Evolutionary conservation across 2,329 filamentous ascomycete genomes (phyloP), one percentile per base, ranked within the genome.

Genomic region (Teratosphaeria pseudoeucalypti): DNA sequence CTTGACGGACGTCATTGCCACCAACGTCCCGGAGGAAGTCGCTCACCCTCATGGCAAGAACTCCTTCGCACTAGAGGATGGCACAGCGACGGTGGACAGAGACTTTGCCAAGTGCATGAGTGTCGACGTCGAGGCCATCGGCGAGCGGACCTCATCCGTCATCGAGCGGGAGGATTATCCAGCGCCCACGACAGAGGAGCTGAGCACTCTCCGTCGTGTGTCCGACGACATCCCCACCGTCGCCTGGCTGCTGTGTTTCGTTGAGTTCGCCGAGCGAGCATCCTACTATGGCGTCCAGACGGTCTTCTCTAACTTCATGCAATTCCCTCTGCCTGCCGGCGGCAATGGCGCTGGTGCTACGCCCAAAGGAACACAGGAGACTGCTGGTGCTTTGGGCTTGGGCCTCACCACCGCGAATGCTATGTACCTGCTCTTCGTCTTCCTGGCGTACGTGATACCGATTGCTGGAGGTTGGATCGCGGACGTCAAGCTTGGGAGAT

Each of bases 261-360:
- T 85, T 49, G 83, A 85, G 63, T 81, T 85, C 61, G 81, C 80
- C 58, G 83, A 86, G 67, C 75, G 83, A 58, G 82, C 82, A 2
- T 84, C 82, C 0, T 85, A 82, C 74, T 84, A 84, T 66, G 83
- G 82, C 61, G 52, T 47, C 2, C 34, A 80, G 62, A 79, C 78
- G 0, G 72, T 81, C 7, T 84, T 85, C 68, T 77, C 76, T 62
- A 87, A 87, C 68, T 87, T 81, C 65, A 79, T 87, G 66, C 81
- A 86, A 65, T 80, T 81, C 10, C 79, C 81, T 3, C 68, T 88
- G 3, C 85, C 85, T 1, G 62, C 70, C 16, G 73, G 71, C 7
- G 71, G 73, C 1, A 71, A 72, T 57, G 72, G 71, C 27, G 66
- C 69, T 29, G 73, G 73, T 52, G 72, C 72, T 32, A 68, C 69